Percentiles rank a stretch among this genome's conserved stretches.
These are phyloP conservation scores for Trypanosoma rangeli DNA, from an alignment of 208 protist species.

Conservation along the genomic window DNA sequence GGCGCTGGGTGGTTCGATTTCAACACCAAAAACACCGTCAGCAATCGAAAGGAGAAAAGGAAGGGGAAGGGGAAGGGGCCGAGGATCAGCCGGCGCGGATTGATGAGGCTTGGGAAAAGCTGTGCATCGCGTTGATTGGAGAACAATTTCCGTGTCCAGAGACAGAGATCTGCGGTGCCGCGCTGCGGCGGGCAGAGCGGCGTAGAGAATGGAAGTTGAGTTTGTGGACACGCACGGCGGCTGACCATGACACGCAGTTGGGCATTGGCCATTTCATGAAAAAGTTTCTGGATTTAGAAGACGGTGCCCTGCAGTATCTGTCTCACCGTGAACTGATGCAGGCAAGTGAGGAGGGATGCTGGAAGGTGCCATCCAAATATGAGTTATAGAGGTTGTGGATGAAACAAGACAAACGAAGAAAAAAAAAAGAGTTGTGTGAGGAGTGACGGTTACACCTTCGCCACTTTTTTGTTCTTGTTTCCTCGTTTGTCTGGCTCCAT, in stretches of 20 bases:
- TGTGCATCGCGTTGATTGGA: slow-evolving; percentile 77
- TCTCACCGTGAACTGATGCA: slow-evolving; percentile 80
- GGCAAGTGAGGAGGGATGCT: slow-evolving; percentile 46
- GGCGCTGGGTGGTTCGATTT: slow-evolving; percentile 84
- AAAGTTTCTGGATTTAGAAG: slow-evolving; percentile 43
- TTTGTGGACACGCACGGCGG: slow-evolving; percentile 83
- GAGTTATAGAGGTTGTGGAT: slow-evolving; percentile 24
- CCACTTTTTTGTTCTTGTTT: not conserved
- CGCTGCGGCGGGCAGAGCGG: slow-evolving; percentile 55
- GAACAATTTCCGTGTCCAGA: slow-evolving; percentile 77
- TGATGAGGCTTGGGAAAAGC: slow-evolving; percentile 75
- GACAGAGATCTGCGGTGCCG: slow-evolving; percentile 86
- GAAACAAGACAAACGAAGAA: not conserved
- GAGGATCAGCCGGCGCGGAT: slow-evolving; percentile 25
- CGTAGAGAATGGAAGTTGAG: slow-evolving; percentile 76
- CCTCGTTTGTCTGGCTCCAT: not conserved
- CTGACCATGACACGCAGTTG: slow-evolving; percentile 61
- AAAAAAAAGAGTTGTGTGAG: not conserved
- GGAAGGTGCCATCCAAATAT: slow-evolving; percentile 45
- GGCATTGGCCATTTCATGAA: slow-evolving; percentile 62
- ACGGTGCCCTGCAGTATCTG: slow-evolving; percentile 55
- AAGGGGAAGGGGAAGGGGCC: not conserved
- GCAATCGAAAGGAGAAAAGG: slow-evolving; percentile 13
- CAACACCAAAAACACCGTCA: slow-evolving; percentile 6
- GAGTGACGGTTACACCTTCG: not conserved